Percentiles rank a stretch among this genome's conserved stretches.
Conservation (phyloP, 176 grass and related monocot genomes). For the Aegilops longissima region DNA sequence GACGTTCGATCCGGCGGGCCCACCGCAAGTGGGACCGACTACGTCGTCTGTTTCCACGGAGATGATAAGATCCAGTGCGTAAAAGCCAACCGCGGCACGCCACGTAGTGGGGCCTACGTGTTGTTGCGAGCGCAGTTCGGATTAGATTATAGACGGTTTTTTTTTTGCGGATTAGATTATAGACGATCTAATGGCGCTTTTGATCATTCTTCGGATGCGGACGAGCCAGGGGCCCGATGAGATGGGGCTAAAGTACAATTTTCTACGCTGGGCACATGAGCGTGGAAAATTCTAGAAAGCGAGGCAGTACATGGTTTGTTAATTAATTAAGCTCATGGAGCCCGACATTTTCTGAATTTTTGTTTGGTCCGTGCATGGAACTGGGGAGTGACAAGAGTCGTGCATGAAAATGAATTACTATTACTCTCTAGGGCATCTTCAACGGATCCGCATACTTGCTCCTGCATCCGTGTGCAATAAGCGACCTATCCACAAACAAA, state of each 20-base stretch:
- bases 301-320: neutral
- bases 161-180: neutral
- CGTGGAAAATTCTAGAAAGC: neutral
- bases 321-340: no score
- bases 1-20: neutral
- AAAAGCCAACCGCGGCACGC: neutral
- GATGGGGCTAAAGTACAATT: neutral
- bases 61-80: constrained; percentile 41
- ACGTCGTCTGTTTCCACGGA: constrained; percentile 17
- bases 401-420: no score
- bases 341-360: no score
- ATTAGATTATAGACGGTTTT: neutral
- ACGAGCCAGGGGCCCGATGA: neutral
- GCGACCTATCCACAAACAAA: accelerated
- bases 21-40: neutral
- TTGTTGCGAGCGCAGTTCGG: neutral
- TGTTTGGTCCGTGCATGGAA: no score
- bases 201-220: neutral
- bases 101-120: constrained; percentile 27
- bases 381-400: no score
- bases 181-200: neutral
- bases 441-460: no score
- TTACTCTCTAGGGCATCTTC: no score
- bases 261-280: neutral
- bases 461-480: no score